These are phyloP conservation scores for Chlorella variabilis DNA, from an alignment of 163 green algal species.

Conservation along the genomic window DNA sequence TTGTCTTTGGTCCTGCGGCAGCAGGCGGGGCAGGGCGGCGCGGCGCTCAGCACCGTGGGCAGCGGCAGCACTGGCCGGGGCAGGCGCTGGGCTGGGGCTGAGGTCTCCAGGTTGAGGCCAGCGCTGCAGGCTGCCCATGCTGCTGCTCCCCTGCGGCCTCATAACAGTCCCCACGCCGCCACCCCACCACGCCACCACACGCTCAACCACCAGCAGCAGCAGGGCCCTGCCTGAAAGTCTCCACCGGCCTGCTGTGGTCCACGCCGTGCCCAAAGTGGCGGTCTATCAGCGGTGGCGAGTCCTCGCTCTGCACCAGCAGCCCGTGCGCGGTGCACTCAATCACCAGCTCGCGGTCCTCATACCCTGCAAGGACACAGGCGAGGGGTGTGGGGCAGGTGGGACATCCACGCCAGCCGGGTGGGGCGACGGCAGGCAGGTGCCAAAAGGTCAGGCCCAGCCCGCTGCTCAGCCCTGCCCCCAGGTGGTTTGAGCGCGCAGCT, in stretches of 20 bases:
- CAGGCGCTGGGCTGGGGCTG: too few relatives aligned
- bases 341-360: conserved; percentile 69
- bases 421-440: too few relatives aligned
- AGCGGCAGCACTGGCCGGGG: too few relatives aligned
- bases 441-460: too few relatives aligned
- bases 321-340: conserved; percentile 52
- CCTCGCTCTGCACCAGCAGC: conserved; percentile 66
- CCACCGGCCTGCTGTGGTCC: conserved; percentile 45
- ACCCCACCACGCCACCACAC: neutral
- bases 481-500: too few relatives aligned
- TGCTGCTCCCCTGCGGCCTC: neutral
- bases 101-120: neutral
- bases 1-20: conserved; percentile 68
- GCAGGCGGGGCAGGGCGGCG: neutral
- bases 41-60: too few relatives aligned
- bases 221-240: conserved; percentile 48
- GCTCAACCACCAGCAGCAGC: neutral
- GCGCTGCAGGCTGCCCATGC: neutral
- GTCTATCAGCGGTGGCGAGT: conserved; percentile 68
- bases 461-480: too few relatives aligned
- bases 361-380: conserved; percentile 46
- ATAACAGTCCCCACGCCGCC: too few relatives aligned
- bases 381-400: neutral
- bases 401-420: too few relatives aligned
- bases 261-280: conserved; percentile 55